These are phyloP conservation scores for Geosmithia putterillii DNA, from an alignment of 2,329 filamentous ascomycete species.

Conservation along the genomic window DNA sequence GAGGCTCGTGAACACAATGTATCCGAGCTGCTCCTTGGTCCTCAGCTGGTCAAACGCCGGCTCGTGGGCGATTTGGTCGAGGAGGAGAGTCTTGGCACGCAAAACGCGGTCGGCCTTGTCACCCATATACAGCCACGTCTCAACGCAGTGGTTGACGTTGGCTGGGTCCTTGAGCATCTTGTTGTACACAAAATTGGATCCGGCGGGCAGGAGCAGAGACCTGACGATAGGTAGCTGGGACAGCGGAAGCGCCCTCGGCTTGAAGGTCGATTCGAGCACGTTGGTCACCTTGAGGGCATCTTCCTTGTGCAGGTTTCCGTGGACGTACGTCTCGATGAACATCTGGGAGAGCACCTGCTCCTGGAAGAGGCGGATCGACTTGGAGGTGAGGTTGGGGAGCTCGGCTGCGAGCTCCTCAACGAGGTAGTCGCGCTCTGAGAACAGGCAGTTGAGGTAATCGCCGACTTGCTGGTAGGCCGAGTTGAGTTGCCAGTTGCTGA, in stretches of 20 bases:
- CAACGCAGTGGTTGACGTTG: conserved; percentile 81
- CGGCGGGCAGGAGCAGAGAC: conserved; percentile 64
- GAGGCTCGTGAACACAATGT: conserved; percentile 81
- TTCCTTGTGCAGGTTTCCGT: conserved; percentile 90
- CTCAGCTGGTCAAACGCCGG: conserved; percentile 88
- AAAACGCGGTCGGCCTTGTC: conserved; percentile 54
- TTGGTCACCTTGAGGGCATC: conserved; percentile 80
- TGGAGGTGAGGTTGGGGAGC: conserved; percentile 58
- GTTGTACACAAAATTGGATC: conserved; percentile 74
- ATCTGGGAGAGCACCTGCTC: conserved; percentile 71
- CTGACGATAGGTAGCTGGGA: conserved; percentile 71
- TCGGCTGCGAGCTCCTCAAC: conserved; percentile 72
- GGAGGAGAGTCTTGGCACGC: conserved; percentile 65
- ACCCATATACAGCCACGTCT: conserved; percentile 64
- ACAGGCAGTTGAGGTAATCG: conserved; percentile 71
- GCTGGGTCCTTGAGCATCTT: conserved; percentile 72
- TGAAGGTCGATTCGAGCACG: conserved; percentile 66
- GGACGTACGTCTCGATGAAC: conserved; percentile 77
- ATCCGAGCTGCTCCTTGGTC: conserved; percentile 95
- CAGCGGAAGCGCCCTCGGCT: conserved; percentile 59
- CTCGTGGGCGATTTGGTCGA: conserved; percentile 86
- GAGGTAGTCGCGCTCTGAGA: conserved; percentile 62
- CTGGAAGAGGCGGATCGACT: conserved; percentile 66
- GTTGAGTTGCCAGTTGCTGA: conserved; percentile 78
- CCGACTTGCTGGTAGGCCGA: conserved; percentile 84